phyloP scores from a whole-genome alignment of 2,329 filamentous ascomycete genomes.

The Beauveria brongniartii region DNA sequence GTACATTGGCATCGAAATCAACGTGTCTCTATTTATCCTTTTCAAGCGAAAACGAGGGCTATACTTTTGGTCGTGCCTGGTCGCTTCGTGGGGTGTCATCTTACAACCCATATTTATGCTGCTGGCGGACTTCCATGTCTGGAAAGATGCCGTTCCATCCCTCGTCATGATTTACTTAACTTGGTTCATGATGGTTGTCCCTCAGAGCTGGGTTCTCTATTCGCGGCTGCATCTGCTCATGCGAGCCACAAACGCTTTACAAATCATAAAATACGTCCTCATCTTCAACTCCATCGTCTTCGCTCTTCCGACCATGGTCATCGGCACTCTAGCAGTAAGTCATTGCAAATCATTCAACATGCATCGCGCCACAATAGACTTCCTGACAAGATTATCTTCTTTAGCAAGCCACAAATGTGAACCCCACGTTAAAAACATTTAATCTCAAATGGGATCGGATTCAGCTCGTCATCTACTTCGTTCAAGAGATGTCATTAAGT shows the following conservation, averaged over 20 bases:
- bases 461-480: slow-evolving; percentile 44
- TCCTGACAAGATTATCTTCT: background rate
- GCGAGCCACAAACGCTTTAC: slow-evolving; percentile 37
- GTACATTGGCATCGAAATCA: slow-evolving; percentile 23
- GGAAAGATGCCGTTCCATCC: slow-evolving; percentile 9
- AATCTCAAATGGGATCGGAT: slow-evolving; percentile 41
- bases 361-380: no score
- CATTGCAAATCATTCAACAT: background rate
- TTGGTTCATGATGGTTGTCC: slow-evolving; percentile 43
- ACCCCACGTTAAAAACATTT: slow-evolving; percentile 15
- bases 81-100: slow-evolving; percentile 22
- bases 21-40: slow-evolving; percentile 20
- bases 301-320: slow-evolving; percentile 43
- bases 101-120: slow-evolving; percentile 34
- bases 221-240: slow-evolving; percentile 53
- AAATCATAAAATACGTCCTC: slow-evolving; percentile 45
- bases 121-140: slow-evolving; percentile 25
- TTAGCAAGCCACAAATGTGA: slow-evolving; percentile 21
- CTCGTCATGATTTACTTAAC: slow-evolving; percentile 15
- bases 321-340: slow-evolving; percentile 42
- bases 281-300: slow-evolving; percentile 43
- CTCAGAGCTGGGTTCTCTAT: slow-evolving; percentile 51
- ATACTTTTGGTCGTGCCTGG: slow-evolving; percentile 26
- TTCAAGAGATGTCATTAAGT: slow-evolving; percentile 43
- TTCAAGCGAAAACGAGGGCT: slow-evolving; percentile 21